Conservation (phyloP, 108 stramenopile species). For the Pseudonitzschia multiseries region DNA sequence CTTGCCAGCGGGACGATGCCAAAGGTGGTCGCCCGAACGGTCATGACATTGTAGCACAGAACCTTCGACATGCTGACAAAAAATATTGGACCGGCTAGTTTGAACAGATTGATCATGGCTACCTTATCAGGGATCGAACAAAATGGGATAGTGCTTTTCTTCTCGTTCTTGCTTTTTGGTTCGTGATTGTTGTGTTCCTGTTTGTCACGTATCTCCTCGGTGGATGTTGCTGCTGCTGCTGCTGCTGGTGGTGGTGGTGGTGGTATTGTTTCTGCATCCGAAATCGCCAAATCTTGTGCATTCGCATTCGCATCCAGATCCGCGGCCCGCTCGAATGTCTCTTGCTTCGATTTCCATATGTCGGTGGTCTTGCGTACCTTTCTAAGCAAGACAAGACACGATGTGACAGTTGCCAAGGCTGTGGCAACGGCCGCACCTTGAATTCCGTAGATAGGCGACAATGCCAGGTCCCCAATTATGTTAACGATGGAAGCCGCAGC, state of each 20-base stretch:
- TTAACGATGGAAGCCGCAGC: constrained; percentile 67
- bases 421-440: constrained; percentile 73
- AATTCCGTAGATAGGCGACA: constrained; percentile 56
- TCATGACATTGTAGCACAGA: constrained; percentile 77
- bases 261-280: not conserved
- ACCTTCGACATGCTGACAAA: constrained; percentile 78
- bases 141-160: constrained; percentile 44
- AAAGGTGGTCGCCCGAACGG: constrained; percentile 68
- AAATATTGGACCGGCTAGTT: constrained; percentile 84
- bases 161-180: constrained; percentile 7
- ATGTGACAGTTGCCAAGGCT: constrained; percentile 51
- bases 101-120: constrained; percentile 54
- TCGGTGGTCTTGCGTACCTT: constrained; percentile 45
- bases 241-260: not conserved
- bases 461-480: constrained; percentile 67
- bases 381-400: constrained; percentile 52
- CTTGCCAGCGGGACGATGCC: constrained; percentile 77
- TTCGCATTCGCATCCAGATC: not conserved
- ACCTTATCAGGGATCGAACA: constrained; percentile 57
- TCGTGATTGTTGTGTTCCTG: constrained; percentile 1
- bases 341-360: constrained; percentile 52
- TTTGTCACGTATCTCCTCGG: not conserved
- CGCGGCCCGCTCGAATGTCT: constrained; percentile 16
- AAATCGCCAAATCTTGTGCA: not conserved
- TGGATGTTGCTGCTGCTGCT: not conserved